Percentiles rank a stretch among this genome's conserved stretches.
phyloP scores from a whole-genome alignment of 371 early-diverging fungal genomes.

The Dichotomocladium elegans region DNA sequence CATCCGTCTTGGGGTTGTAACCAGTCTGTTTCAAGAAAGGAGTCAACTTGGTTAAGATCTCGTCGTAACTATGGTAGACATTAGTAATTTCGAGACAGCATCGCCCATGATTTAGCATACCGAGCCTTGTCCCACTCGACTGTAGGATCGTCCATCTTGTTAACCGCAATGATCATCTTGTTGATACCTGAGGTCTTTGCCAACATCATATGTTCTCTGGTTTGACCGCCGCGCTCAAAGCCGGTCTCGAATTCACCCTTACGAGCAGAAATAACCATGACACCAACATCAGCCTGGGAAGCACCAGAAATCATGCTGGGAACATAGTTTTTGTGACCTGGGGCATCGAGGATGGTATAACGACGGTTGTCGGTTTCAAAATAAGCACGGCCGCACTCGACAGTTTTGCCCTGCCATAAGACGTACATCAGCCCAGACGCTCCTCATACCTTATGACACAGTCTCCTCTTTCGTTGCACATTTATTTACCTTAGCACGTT shows the following conservation, averaged over 20 bases:
- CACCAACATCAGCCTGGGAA: conserved; percentile 95
- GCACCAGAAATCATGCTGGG: conserved; percentile 99
- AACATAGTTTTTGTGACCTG: conserved; percentile 99
- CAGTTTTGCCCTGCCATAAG: conserved; percentile 96
- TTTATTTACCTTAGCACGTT: conserved; percentile 82
- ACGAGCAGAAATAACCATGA: conserved; percentile 97
- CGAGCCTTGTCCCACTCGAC: conserved; percentile 90
- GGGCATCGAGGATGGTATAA: conserved; percentile 97
- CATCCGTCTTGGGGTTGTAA: conserved; percentile 85
- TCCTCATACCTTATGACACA: too few species aligned
- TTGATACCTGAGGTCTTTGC: conserved; percentile 97
- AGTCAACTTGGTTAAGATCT: conserved; percentile 75
- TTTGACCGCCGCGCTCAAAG: conserved; percentile 99
- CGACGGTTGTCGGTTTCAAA: conserved; percentile 95
- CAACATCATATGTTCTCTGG: conserved; percentile 97
- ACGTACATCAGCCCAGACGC: too few species aligned
- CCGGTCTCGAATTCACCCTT: conserved; percentile 99
- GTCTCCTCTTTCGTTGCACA: too few species aligned
- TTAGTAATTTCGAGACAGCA: neutral
- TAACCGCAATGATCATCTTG: conserved; percentile 87
- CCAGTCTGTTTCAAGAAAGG: conserved; percentile 93
- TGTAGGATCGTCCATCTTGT: conserved; percentile 99
- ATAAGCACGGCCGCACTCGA: conserved; percentile 95
- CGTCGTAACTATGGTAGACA: conserved; percentile 69
- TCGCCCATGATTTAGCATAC: conserved; percentile 9